These are phyloP conservation scores for Polyporus tsugae DNA, from an alignment of 1,284 basidiomycete species.

Conservation along the genomic window DNA sequence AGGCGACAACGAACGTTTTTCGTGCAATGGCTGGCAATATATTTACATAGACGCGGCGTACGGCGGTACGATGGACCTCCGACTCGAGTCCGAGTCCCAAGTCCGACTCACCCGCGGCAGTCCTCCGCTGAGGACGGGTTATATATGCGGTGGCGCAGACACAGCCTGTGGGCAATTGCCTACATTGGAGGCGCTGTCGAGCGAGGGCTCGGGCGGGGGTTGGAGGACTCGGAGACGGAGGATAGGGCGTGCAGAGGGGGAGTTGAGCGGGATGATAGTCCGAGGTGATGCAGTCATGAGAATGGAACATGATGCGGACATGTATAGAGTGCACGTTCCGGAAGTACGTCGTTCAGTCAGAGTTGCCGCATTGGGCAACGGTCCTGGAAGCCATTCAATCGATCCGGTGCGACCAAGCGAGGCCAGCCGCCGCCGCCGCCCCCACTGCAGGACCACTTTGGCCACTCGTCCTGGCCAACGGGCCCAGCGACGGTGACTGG, in stretches of 20 bases:
- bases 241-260: conserved; percentile 8
- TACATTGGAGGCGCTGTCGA: neutral
- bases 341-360: conserved; percentile 20
- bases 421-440: conserved; percentile 6
- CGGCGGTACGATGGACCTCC: conserved; percentile 24
- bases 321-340: conserved; percentile 33
- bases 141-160: conserved; percentile 16
- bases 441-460: conserved; percentile 11
- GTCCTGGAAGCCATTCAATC: conserved; percentile 33
- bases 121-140: conserved; percentile 24
- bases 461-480: conserved; percentile 1
- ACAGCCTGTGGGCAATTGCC: conserved; percentile 19
- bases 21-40: neutral
- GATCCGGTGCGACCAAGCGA: conserved; percentile 35
- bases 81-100: neutral
- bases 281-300: conserved; percentile 35
- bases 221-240: conserved; percentile 7
- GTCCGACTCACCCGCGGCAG: conserved; percentile 12
- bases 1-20: neutral
- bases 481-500: neutral
- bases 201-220: neutral
- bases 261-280: conserved; percentile 23
- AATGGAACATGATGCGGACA: conserved; percentile 38
- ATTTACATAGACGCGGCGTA: conserved; percentile 9
- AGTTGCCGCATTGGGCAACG: conserved; percentile 29